A percentile compares a stretch with the other conserved stretches of the same genome.
Evolutionary conservation across 2,329 filamentous ascomycete genomes (phyloP).

Genomic region (Calonectria pteridis): DNA sequence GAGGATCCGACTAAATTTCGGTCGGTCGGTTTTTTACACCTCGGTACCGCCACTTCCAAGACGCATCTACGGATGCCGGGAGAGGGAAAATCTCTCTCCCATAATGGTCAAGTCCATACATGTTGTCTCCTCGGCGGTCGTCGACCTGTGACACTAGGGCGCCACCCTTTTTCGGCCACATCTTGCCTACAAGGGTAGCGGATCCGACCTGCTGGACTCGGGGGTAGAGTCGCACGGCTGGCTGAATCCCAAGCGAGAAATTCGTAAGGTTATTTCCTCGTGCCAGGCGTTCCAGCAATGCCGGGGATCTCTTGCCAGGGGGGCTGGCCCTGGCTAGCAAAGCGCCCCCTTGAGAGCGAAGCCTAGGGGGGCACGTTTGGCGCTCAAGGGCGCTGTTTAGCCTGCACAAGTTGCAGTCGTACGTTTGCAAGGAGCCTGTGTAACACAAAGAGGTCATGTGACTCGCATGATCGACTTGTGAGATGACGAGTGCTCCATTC

Average conservation of each 20-base stretch:
- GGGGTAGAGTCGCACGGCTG: conserved; percentile 27
- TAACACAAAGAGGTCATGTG: conserved; percentile 16
- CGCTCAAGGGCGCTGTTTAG: conserved; percentile 1
- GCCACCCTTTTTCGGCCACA: background rate
- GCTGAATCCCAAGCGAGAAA: conserved; percentile 21
- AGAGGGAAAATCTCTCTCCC: background rate
- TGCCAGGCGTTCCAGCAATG: conserved; percentile 5
- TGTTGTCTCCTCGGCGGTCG: background rate
- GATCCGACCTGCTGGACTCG: conserved; percentile 39
- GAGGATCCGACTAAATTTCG: background rate
- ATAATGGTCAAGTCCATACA: conserved; percentile 1
- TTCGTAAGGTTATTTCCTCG: conserved; percentile 21
- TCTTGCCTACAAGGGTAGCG: conserved; percentile 5
- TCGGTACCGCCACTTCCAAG: background rate
- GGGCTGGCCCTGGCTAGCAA: conserved; percentile 7
- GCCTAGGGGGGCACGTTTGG: conserved; percentile 1
- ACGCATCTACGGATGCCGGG: background rate
- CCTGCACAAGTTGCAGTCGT: background rate
- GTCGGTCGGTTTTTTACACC: background rate
- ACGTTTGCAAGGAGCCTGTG: conserved; percentile 14
- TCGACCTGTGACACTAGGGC: background rate
- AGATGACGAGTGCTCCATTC: conserved; percentile 5
- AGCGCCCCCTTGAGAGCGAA: background rate
- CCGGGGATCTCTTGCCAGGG: conserved; percentile 22
- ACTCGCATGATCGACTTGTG: background rate